phyloP scores from a whole-genome alignment of 179 eudicot species.

The Silene noctiflora region DNA sequence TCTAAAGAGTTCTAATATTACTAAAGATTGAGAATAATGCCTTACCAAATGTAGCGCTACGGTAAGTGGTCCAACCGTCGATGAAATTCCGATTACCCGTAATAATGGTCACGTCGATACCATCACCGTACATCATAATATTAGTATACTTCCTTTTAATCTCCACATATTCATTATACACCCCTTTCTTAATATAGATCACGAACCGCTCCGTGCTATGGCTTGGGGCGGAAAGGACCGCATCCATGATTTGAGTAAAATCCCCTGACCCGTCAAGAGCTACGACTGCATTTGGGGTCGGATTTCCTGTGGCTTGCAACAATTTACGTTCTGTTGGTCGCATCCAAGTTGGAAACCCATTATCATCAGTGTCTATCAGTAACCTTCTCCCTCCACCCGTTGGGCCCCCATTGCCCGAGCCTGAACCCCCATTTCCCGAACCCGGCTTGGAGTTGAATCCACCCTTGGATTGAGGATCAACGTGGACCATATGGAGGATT shows the following conservation, averaged over 20 bases:
- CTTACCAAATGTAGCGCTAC: slow-evolving; percentile 87
- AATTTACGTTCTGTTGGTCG: slow-evolving; percentile 44
- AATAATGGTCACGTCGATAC: slow-evolving; percentile 66
- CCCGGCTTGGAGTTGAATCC: neutral
- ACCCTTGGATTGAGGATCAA: neutral
- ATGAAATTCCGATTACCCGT: slow-evolving; percentile 58
- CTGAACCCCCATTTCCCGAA: too few relatives aligned
- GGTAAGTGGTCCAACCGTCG: slow-evolving; percentile 85
- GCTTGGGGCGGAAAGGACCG: slow-evolving; percentile 56
- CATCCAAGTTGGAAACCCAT: slow-evolving; percentile 57
- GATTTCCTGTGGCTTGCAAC: slow-evolving; percentile 34
- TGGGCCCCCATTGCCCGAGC: slow-evolving; percentile 1
- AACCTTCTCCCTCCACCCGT: slow-evolving; percentile 33
- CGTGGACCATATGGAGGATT: slow-evolving; percentile 51
- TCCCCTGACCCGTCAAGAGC: slow-evolving; percentile 75
- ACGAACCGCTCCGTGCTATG: slow-evolving; percentile 47
- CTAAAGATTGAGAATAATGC: neutral
- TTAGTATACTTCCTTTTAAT: slow-evolving; percentile 73
- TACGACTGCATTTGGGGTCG: slow-evolving; percentile 51
- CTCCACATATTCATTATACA: slow-evolving; percentile 74
- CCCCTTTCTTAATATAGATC: slow-evolving; percentile 75
- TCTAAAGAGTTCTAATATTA: too few relatives aligned
- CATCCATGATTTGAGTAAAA: slow-evolving; percentile 58
- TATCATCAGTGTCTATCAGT: neutral
- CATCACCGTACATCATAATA: slow-evolving; percentile 84